Base-by-base conservation (phyloP, 192 early-diverging fungal genomes). In the Umbelopsis vinacea region DNA sequence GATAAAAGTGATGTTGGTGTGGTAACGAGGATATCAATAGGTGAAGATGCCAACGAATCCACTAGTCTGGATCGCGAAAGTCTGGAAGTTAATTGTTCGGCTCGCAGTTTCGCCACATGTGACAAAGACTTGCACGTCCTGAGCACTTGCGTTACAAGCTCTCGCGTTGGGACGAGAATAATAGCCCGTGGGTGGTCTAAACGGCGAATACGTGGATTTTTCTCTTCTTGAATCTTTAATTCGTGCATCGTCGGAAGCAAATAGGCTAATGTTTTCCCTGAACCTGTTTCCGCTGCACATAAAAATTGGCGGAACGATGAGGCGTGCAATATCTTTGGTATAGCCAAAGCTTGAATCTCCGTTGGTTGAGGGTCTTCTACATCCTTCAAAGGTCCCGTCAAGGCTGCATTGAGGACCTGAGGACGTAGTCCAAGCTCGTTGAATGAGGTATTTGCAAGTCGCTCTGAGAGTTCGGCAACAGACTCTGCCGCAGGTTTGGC, bases 211-310 rank as follows among this genome's bases (percentile, higher is more conserved):
- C 67, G 66, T 45, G 71, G 69, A 7, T 82, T 78, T 35, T 85
- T 81, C 7, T 84, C 81, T 69, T 91, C 91, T 45, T 92, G 82
- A 4, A 57, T 37, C 81, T 94, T 95, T 21, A 97, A 80, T 47
- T 86, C 82, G 26, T 94, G 86, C 8, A 98, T 82, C 0, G 93
- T 78, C 0, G 96, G 96, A 22, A 92, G 48, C 37, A 96, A 83
- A 70, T 96, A 98, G 0, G 95, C 94, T 11, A 94, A 74, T 0
- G 97, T 97, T 79, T 99, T 99, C 8, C 96, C 96, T 2, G 90
- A 89, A 33, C 97, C 97, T 0, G 95, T 97, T 78, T 97, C 95
- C 1, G 93, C 95, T 6, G 94, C 93, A 69, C 91, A 82, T 23
- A 96, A 82, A 50, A 93, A 84, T 70, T 88, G 85, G 15, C 68